Percentiles rank a stretch among this genome's conserved stretches.
phyloP scores from a whole-genome alignment of 495 filamentous ascomycete genomes.

The Neurospora sp. region DNA sequence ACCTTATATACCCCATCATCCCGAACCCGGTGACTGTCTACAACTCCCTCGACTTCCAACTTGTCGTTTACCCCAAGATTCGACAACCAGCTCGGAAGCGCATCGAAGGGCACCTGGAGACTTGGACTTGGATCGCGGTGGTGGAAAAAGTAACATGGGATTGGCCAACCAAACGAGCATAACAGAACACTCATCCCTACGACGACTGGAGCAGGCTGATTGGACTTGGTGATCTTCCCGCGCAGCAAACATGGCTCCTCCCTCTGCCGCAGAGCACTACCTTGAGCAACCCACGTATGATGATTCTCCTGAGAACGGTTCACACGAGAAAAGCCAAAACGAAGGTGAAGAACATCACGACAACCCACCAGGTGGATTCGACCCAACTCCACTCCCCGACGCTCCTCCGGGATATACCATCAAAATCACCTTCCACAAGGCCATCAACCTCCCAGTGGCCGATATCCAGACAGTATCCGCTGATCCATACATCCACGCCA shows the following conservation, averaged over 20 bases:
- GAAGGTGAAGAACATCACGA: constrained; percentile 44
- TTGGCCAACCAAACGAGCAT: background rate
- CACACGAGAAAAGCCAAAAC: constrained; percentile 15
- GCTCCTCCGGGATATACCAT: constrained; percentile 70
- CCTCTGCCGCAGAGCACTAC: background rate
- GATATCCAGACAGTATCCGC: constrained; percentile 69
- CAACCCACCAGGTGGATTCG: constrained; percentile 69
- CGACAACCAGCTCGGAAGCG: background rate
- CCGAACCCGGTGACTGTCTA: background rate
- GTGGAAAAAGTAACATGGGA: background rate
- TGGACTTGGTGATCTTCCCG: background rate
- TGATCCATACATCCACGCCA: constrained; percentile 73
- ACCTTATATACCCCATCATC: background rate
- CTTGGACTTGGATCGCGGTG: background rate
- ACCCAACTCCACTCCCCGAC: constrained; percentile 63
- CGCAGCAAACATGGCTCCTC: background rate
- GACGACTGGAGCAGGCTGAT: background rate
- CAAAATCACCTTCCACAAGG: constrained; percentile 75
- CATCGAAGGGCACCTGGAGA: background rate
- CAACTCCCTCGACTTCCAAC: background rate
- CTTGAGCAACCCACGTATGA: background rate
- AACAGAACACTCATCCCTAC: background rate
- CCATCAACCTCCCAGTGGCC: constrained; percentile 66
- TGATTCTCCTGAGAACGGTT: background rate
- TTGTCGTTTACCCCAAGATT: background rate